phyloP scores from a whole-genome alignment of 495 filamentous ascomycete genomes.

The Aspergillus affinis region DNA sequence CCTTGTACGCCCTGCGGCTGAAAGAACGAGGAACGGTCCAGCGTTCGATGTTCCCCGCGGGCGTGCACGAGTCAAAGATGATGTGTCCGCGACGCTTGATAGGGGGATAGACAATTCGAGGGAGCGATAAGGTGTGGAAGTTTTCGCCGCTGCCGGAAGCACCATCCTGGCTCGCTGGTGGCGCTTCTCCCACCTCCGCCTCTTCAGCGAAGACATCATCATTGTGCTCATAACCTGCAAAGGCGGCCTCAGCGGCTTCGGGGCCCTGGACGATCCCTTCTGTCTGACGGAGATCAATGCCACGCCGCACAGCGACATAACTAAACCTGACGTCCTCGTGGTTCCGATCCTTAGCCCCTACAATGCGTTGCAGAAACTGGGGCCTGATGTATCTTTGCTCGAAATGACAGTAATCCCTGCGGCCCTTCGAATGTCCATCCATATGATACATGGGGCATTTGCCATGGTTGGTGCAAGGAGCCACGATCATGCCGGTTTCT shows the following conservation, averaged over 20 bases:
- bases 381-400: slow-evolving; percentile 84
- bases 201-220: slow-evolving; percentile 19
- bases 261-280: slow-evolving; percentile 41
- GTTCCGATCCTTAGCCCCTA: slow-evolving; percentile 68
- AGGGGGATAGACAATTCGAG: slow-evolving; percentile 73
- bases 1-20: slow-evolving; percentile 76
- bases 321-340: slow-evolving; percentile 90
- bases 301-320: slow-evolving; percentile 84
- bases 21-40: slow-evolving; percentile 87
- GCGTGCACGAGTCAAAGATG: slow-evolving; percentile 88
- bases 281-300: slow-evolving; percentile 51
- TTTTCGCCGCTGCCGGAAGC: slow-evolving; percentile 6
- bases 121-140: slow-evolving; percentile 66
- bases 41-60: slow-evolving; percentile 80
- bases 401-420: slow-evolving; percentile 92
- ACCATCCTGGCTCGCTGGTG: slow-evolving; percentile 2
- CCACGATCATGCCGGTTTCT: slow-evolving; percentile 87
- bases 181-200: slow-evolving; percentile 2
- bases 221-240: slow-evolving; percentile 47
- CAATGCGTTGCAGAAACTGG: slow-evolving; percentile 73
- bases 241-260: slow-evolving; percentile 48
- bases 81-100: slow-evolving; percentile 87
- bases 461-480: slow-evolving; percentile 89
- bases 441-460: slow-evolving; percentile 84
- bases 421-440: slow-evolving; percentile 63